Evolutionary conservation across 768 basidiomycete species (phyloP).

Genomic region (Tulasnella sp.): DNA sequence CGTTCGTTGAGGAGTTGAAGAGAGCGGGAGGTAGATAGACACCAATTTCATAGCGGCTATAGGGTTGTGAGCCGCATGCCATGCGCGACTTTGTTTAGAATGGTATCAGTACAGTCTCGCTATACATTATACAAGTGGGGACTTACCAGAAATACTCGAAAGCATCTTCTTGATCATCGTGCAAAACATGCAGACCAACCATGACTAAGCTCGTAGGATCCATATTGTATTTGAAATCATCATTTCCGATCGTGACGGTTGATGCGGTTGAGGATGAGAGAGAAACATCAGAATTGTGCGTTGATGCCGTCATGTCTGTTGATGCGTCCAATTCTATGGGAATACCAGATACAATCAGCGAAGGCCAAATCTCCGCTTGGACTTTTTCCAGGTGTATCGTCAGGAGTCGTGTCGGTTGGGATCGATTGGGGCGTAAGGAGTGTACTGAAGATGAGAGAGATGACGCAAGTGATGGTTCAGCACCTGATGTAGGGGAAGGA

Average conservation of each 20-base stretch:
- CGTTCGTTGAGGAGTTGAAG: conserved; percentile 5
- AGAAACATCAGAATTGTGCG: conserved; percentile 6
- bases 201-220: conserved; percentile 10
- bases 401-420: background rate
- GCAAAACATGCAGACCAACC: conserved; percentile 5
- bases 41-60: conserved; percentile 10
- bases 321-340: conserved; percentile 8
- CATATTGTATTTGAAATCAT: conserved; percentile 11
- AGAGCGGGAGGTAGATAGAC: conserved; percentile 5
- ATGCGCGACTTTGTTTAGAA: conserved; percentile 6
- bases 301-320: background rate
- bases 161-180: conserved; percentile 9
- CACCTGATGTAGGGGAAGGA: background rate
- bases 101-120: background rate
- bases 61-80: conserved; percentile 5
- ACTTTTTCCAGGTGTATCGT: conserved; percentile 13
- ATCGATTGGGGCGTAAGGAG: background rate
- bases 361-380: conserved; percentile 6
- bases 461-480: conserved; percentile 2
- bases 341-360: conserved; percentile 9
- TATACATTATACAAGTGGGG: background rate
- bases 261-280: conserved; percentile 5
- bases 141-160: conserved; percentile 14
- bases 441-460: conserved; percentile 8
- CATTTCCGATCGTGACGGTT: background rate